Conservation (phyloP, 371 early-diverging fungal species). For the Saksenaea vasiformis region DNA sequence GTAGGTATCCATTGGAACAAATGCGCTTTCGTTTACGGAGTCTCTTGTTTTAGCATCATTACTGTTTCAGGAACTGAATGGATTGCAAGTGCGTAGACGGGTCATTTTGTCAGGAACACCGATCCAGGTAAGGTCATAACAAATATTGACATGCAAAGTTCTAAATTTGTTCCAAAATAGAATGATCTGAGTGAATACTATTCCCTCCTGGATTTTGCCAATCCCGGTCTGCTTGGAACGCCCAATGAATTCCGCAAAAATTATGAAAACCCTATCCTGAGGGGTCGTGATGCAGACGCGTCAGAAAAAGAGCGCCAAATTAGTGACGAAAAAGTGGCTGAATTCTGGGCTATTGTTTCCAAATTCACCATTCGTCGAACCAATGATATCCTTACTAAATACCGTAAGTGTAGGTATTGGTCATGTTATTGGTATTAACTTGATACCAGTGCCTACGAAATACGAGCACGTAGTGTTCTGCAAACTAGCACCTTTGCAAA, state of each 20-base stretch:
- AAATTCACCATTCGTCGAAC: conserved; percentile 95
- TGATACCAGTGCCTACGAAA: conserved; percentile 80
- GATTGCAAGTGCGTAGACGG: conserved; percentile 80
- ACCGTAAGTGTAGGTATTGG: conserved; percentile 59
- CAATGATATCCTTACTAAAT: conserved; percentile 93
- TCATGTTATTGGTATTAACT: neutral
- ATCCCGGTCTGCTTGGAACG: conserved; percentile 95
- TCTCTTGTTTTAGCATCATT: conserved; percentile 58
- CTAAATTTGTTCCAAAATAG: conserved; percentile 23
- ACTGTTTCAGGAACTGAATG: conserved; percentile 86
- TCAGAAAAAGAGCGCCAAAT: conserved; percentile 76
- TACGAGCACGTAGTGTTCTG: conserved; percentile 98
- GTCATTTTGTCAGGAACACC: conserved; percentile 98
- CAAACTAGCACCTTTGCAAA: conserved; percentile 75
- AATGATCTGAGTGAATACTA: conserved; percentile 97
- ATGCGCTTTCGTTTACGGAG: neutral
- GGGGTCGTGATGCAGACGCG: conserved; percentile 94
- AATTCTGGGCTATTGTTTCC: conserved; percentile 85
- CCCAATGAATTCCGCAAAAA: conserved; percentile 87
- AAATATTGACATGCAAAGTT: neutral
- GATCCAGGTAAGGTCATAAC: conserved; percentile 68
- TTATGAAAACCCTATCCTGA: conserved; percentile 89
- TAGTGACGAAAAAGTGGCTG: conserved; percentile 86
- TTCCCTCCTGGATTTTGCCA: conserved; percentile 90
- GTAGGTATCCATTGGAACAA: conserved; percentile 15